phyloP scores from a whole-genome alignment of 192 early-diverging fungal species.

The Spizellomyces punctatus region DNA sequence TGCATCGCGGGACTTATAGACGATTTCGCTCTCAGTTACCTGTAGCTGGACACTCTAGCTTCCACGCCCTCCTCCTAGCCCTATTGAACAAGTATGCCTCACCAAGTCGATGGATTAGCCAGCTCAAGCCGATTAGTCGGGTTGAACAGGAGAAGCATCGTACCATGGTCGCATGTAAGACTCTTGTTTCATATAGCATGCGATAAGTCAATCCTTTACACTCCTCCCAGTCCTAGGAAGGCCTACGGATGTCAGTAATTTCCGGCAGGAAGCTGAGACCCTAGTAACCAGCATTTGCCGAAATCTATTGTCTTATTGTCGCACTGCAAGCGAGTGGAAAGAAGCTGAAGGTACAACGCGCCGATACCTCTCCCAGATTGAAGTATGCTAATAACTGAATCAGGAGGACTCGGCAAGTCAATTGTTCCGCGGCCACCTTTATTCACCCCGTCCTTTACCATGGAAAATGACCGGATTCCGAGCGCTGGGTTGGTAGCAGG shows the following conservation, averaged over 20 bases:
- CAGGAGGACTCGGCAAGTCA: background rate
- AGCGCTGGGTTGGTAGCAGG: background rate
- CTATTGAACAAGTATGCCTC: background rate
- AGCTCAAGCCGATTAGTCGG: background rate
- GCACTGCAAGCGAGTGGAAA: constrained; percentile 10
- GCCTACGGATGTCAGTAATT: constrained; percentile 2
- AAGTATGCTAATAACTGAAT: background rate
- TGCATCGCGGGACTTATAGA: background rate
- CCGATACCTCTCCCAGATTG: background rate
- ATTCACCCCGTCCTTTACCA: background rate
- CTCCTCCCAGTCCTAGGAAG: background rate
- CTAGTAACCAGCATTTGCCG: constrained; percentile 51
- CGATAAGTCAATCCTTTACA: background rate
- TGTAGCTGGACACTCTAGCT: background rate
- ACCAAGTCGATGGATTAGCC: background rate
- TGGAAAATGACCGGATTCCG: background rate
- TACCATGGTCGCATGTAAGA: background rate
- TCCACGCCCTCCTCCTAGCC: background rate
- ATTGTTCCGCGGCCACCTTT: background rate
- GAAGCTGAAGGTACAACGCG: constrained; percentile 9
- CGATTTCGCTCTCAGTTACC: background rate
- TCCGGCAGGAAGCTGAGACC: constrained; percentile 39
- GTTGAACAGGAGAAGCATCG: background rate
- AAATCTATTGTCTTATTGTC: constrained; percentile 60
- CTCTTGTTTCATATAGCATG: background rate